phyloP scores from a whole-genome alignment of 148 eudicot species.

The Rhododendron griersonianum region DNA sequence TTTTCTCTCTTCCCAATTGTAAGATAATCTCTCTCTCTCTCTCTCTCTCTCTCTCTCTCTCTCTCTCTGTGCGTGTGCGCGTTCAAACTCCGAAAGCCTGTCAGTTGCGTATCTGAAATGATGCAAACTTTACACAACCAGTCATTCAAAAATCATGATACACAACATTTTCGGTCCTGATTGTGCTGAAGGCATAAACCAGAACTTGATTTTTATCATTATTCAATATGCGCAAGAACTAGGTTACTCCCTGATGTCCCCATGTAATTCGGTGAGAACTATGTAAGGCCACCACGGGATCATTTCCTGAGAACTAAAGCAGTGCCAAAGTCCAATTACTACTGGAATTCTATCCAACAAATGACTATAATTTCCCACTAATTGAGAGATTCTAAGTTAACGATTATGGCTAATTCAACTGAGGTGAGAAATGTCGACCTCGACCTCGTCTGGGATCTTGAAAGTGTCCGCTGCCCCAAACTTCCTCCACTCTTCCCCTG shows the following conservation, averaged over 20 bases:
- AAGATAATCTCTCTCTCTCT: background rate
- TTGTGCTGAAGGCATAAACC: background rate
- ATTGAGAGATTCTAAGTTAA: background rate
- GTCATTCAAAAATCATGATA: background rate
- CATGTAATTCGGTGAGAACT: background rate
- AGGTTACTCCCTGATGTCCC: background rate
- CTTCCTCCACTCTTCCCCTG: conserved; percentile 67
- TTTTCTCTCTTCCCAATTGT: background rate
- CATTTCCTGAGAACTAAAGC: background rate
- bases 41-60: conserved; percentile 3
- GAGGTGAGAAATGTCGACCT: conserved; percentile 65
- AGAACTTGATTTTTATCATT: background rate
- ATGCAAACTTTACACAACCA: background rate
- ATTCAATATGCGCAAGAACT: background rate
- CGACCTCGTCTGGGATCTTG: conserved; percentile 70
- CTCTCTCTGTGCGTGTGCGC: background rate
- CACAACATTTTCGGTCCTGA: background rate
- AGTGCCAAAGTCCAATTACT: background rate
- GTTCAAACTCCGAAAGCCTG: background rate
- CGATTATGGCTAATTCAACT: conserved; percentile 32
- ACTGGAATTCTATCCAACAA: background rate
- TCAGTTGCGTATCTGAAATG: background rate
- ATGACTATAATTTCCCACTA: background rate
- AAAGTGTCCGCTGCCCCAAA: conserved; percentile 94
- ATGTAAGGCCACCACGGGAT: background rate